Evolutionary conservation across 768 basidiomycete genomes (phyloP).

Genomic region (Cubamyces sp.): DNA sequence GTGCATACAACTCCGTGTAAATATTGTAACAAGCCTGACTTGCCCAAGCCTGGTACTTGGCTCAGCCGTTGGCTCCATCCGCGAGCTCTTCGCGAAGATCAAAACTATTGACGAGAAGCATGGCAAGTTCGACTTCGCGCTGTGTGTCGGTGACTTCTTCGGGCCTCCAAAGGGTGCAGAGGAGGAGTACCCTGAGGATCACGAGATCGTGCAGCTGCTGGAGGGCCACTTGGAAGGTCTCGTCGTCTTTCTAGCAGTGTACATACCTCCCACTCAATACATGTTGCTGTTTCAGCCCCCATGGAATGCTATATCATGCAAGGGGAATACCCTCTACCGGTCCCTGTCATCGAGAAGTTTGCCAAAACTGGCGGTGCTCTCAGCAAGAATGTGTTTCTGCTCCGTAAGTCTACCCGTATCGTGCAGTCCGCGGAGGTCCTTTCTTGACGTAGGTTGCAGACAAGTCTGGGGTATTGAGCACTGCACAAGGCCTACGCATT

Average conservation of each 20-base stretch:
- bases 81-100: constrained; percentile 79
- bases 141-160: constrained; percentile 89
- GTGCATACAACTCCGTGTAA: background rate
- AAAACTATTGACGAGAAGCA: constrained; percentile 87
- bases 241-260: constrained; percentile 19
- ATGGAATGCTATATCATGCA: constrained; percentile 94
- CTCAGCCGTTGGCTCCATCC: constrained; percentile 74
- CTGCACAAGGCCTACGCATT: constrained; percentile 79
- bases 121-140: constrained; percentile 86
- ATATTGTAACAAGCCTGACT: background rate
- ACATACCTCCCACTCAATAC: constrained; percentile 15
- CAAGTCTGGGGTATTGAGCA: constrained; percentile 82
- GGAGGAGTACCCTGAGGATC: constrained; percentile 41
- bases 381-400: constrained; percentile 79
- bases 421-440: background rate
- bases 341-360: constrained; percentile 73
- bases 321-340: constrained; percentile 77
- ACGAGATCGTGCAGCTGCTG: constrained; percentile 63
- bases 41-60: constrained; percentile 71
- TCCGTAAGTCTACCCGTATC: constrained; percentile 59
- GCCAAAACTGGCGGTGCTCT: constrained; percentile 78
- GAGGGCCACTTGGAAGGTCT: constrained; percentile 70
- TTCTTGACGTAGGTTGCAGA: constrained; percentile 45
- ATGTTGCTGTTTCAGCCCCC: constrained; percentile 56
- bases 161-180: constrained; percentile 49